A percentile compares a stretch with the other conserved stretches of the same genome.
These are phyloP conservation scores for Saccharomycopsis phalli DNA, from an alignment of 1,139 yeast species.

Conservation along the genomic window DNA sequence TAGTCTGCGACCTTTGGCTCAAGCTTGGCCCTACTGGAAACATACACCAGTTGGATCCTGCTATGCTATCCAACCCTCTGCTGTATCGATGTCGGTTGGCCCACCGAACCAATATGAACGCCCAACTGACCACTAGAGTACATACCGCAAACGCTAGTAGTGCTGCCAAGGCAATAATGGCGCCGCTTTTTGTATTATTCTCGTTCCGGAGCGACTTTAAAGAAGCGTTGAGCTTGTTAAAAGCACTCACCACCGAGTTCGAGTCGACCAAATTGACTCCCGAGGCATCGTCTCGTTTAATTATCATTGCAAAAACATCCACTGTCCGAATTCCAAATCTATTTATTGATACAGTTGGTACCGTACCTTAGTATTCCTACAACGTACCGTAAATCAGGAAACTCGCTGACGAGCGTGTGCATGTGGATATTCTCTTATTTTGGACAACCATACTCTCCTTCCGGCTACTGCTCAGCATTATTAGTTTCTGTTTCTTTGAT, in stretches of 20 bases:
- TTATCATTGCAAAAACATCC: no score
- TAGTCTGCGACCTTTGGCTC: not conserved
- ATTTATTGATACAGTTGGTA: no score
- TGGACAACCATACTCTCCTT: no score
- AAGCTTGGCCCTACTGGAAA: slow-evolving; percentile 15
- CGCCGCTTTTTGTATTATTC: not conserved
- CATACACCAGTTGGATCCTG: slow-evolving; percentile 17
- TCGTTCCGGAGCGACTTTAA: slow-evolving; percentile 3
- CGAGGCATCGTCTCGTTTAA: not conserved
- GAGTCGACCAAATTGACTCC: slow-evolving; percentile 7
- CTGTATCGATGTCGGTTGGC: slow-evolving; percentile 11
- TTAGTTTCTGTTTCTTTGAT: no score
- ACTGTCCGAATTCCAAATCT: no score
- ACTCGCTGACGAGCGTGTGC: no score
- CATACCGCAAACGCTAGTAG: slow-evolving; percentile 7
- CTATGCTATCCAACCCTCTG: slow-evolving; percentile 7
- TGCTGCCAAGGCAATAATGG: slow-evolving; percentile 10
- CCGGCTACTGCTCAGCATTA: no score
- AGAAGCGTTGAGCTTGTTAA: slow-evolving; percentile 10
- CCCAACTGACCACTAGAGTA: not conserved
- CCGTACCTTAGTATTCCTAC: no score
- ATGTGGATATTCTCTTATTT: no score
- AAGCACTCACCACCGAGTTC: slow-evolving; percentile 10
- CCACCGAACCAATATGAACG: slow-evolving; percentile 3
- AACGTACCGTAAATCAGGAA: no score